Conservation (phyloP, 768 basidiomycete species). For the Tylopilus sp. region DNA sequence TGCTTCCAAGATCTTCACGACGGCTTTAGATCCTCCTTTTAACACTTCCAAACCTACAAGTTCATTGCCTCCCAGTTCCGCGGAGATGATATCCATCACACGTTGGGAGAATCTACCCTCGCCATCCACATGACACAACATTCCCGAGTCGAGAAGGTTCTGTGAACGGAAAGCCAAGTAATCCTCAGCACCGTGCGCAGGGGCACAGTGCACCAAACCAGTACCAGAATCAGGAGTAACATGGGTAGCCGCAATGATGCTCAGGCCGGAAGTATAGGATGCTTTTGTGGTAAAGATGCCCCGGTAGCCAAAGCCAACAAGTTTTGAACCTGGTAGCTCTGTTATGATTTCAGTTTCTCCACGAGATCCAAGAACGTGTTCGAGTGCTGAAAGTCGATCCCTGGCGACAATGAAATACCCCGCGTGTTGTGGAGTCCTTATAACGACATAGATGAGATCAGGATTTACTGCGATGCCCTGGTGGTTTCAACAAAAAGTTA, state of each 20-base stretch:
- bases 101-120: constrained; percentile 66
- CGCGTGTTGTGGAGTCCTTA: constrained; percentile 31
- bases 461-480: constrained; percentile 88
- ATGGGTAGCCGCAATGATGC: constrained; percentile 65
- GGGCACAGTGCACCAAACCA: constrained; percentile 93
- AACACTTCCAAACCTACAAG: constrained; percentile 74
- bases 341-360: constrained; percentile 19
- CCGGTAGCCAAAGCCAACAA: constrained; percentile 59
- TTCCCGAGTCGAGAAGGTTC: constrained; percentile 44
- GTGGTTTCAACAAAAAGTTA: not conserved
- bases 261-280: constrained; percentile 23
- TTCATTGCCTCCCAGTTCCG: constrained; percentile 36
- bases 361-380: constrained; percentile 19
- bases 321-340: constrained; percentile 36
- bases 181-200: constrained; percentile 92
- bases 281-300: constrained; percentile 50
- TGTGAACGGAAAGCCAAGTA: constrained; percentile 70
- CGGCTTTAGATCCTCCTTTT: constrained; percentile 60
- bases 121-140: constrained; percentile 80
- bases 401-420: constrained; percentile 47
- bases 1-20: constrained; percentile 60
- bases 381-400: constrained; percentile 43
- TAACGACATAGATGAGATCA: constrained; percentile 63
- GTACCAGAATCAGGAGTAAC: constrained; percentile 90
- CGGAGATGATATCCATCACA: constrained; percentile 49